A percentile compares a stretch with the other conserved stretches of the same genome.
These are phyloP conservation scores for Melanomma pulvis-pyrius DNA, from an alignment of 495 filamentous ascomycete genomes.

Conservation along the genomic window DNA sequence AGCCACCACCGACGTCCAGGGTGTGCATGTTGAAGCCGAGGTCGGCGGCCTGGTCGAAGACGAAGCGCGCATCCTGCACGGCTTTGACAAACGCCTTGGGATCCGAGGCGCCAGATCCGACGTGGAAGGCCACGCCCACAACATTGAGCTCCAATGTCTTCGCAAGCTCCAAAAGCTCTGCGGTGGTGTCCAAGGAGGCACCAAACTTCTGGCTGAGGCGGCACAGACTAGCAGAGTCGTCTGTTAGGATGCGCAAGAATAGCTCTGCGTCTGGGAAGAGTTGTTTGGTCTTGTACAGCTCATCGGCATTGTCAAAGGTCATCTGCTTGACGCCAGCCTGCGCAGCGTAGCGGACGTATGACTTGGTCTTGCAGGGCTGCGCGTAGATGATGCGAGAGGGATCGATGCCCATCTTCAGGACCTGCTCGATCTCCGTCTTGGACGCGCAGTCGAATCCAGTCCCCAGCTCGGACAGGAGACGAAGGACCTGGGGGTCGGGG, in stretches of 20 bases:
- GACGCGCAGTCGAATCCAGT: constrained; percentile 99
- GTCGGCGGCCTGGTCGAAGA: constrained; percentile 83
- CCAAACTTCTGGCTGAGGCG: constrained; percentile 96
- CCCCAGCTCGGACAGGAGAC: constrained; percentile 81
- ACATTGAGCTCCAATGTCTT: constrained; percentile 91
- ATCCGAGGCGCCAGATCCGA: constrained; percentile 93
- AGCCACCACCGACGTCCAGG: constrained; percentile 93
- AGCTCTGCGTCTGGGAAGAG: constrained; percentile 87
- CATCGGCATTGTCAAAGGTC: constrained; percentile 98
- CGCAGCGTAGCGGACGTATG: constrained; percentile 87
- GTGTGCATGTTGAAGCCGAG: constrained; percentile 82
- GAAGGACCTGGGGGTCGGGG: constrained; percentile 85
- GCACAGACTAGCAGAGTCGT: constrained; percentile 93
- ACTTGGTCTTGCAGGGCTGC: constrained; percentile 99
- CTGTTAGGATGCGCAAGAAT: constrained; percentile 89
- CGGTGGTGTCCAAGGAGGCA: constrained; percentile 79
- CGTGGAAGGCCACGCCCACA: constrained; percentile 96
- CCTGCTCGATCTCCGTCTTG: constrained; percentile 91
- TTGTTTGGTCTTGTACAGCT: constrained; percentile 95
- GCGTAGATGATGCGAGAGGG: constrained; percentile 96
- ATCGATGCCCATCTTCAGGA: constrained; percentile 80
- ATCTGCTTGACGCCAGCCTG: constrained; percentile 90
- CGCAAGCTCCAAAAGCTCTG: constrained; percentile 76
- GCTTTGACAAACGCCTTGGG: constrained; percentile 85
- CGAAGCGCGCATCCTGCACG: constrained; percentile 80